Evolutionary conservation across 441 rosid genomes (phyloP).

Genomic region (Eutrema salsugineum): DNA sequence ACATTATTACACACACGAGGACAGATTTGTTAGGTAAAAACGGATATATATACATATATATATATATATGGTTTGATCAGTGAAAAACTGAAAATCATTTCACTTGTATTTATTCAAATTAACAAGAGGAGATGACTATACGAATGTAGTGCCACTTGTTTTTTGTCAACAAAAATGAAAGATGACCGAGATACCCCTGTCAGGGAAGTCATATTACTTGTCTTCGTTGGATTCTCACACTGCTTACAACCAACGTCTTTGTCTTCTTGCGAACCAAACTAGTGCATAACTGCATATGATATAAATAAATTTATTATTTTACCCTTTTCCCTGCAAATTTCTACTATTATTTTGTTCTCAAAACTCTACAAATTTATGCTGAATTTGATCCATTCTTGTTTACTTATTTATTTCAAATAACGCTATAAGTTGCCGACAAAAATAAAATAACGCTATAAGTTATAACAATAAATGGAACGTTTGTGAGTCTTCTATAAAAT

Average conservation of each 20-base stretch:
- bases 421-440: too few species aligned
- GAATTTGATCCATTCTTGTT: background rate
- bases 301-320: background rate
- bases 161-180: background rate
- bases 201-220: constrained; percentile 31
- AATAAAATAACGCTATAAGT: too few species aligned
- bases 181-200: constrained; percentile 10
- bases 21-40: background rate
- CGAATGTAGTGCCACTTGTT: constrained; percentile 15
- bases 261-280: constrained; percentile 13
- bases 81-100: background rate
- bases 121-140: background rate
- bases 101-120: background rate
- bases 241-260: constrained; percentile 14
- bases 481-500: too few species aligned
- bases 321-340: background rate
- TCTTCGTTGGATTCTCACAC: constrained; percentile 17
- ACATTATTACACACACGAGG: background rate
- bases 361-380: background rate
- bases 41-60: background rate
- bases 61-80: background rate
- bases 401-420: background rate
- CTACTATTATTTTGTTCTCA: background rate
- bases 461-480: background rate
- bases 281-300: background rate